Percentiles rank a stretch among this genome's conserved stretches.
These are phyloP conservation scores for Apophysomyces trapeziformis DNA, from an alignment of 371 early-diverging fungal genomes.

Conservation along the genomic window DNA sequence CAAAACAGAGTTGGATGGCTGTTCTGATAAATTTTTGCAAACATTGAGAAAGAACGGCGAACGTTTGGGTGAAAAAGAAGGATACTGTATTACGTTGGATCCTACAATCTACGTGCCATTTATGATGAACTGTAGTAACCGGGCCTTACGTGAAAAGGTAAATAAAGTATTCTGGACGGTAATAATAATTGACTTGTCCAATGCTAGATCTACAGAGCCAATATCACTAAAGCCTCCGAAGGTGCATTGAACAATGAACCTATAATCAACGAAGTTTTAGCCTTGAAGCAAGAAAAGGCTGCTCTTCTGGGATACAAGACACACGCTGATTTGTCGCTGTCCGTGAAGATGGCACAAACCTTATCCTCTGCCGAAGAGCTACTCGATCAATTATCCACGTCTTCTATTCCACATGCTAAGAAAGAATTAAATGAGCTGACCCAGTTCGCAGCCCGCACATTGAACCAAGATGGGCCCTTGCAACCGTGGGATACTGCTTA, in stretches of 20 bases:
- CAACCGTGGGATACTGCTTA: conserved; percentile 65
- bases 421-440: conserved; percentile 53
- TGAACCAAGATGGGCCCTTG: conserved; percentile 49
- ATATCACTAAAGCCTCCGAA: conserved; percentile 60
- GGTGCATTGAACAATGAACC: conserved; percentile 62
- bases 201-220: conserved; percentile 56
- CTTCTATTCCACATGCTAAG: conserved; percentile 55
- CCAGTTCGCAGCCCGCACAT: conserved; percentile 46
- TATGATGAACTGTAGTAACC: conserved; percentile 68
- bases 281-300: conserved; percentile 56
- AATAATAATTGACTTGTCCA: not conserved
- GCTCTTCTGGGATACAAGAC: conserved; percentile 56
- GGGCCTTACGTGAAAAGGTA: conserved; percentile 62
- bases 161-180: not conserved
- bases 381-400: conserved; percentile 50
- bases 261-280: conserved; percentile 65
- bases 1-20: conserved; percentile 54
- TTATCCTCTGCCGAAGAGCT: conserved; percentile 52
- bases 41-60: conserved; percentile 58
- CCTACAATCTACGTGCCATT: conserved; percentile 65
- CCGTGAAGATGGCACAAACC: conserved; percentile 67
- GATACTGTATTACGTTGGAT: conserved; percentile 67
- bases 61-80: conserved; percentile 48
- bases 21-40: conserved; percentile 53
- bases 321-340: conserved; percentile 63